Evolutionary conservation across 208 protist species (phyloP).

Genomic region (Leishmania aethiopica): DNA sequence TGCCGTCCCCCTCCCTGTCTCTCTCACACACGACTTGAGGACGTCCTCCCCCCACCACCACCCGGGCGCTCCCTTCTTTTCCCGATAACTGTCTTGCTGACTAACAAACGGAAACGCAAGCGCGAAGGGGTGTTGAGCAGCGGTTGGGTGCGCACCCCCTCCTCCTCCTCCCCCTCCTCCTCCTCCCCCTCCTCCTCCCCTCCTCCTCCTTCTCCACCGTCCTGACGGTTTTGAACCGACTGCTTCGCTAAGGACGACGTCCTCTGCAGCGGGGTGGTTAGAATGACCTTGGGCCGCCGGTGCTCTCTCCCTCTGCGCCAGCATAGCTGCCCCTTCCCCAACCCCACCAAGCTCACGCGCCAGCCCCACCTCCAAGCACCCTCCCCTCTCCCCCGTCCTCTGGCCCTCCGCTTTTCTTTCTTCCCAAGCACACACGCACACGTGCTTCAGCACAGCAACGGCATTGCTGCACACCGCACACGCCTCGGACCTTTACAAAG

Average conservation of each 20-base stretch:
- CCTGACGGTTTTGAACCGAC: not conserved
- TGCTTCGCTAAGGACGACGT: not conserved
- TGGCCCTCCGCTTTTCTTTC: not conserved
- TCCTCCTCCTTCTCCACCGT: not conserved
- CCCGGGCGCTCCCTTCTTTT: not conserved
- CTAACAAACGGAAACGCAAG: not conserved
- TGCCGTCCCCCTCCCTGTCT: not conserved
- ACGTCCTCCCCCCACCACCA: not conserved
- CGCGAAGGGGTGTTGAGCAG: not conserved
- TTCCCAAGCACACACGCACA: not conserved
- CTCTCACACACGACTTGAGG: not conserved
- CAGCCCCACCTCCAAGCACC: not conserved
- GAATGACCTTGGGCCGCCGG: not conserved
- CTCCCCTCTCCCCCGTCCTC: not conserved
- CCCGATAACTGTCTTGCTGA: not conserved
- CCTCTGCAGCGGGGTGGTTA: not conserved
- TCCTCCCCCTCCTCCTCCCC: not conserved
- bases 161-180: not conserved
- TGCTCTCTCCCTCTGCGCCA: not conserved
- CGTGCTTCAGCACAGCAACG: not conserved
- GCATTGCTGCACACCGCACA: not conserved
- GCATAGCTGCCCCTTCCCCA: not conserved
- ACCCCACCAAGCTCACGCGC: too few species aligned
- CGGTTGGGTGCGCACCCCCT: not conserved
- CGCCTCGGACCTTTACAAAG: not conserved